Evolutionary conservation across 108 stramenopile species (phyloP), one percentile per base, ranked within the genome.

Genomic region (Cylindrotheca fusiformis): DNA sequence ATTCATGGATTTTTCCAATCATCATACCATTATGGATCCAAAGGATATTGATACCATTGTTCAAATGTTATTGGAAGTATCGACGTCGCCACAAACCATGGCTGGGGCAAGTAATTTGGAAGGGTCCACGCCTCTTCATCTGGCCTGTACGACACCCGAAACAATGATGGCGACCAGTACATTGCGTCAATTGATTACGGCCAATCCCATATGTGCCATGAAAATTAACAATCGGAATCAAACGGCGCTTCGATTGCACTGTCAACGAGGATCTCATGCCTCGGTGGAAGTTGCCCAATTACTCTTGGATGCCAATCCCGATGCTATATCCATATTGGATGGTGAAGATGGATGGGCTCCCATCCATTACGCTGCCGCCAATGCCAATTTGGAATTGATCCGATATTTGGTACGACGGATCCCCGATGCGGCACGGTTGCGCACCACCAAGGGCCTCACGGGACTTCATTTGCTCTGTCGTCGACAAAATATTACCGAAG

Each of bases 401-500:
- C 45, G 33, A 17, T 65, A 63, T 27, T 56, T 82, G 4, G 48
- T 72, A 14, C 29, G 63, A 28, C 18, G 45, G 4, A 31, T 53
- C 32, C 52, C 66, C 1, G 36, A 60, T 23, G 49, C 66, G 17
- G 66, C 67, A 5, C 27, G 46, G 17, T 19, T 72, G 4, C 56
- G 30, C 8, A 55, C 60, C 19, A 22, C 48, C 14, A 41, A 65
- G 21, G 50, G 55, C 14, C 41, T 68, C 60, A 74, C 81, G 1
- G 68, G 73, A 4, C 33, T 82, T 57, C 81, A 82, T 48, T 1
- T 77, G 5, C 25, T 77, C 18, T 76, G 80, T 52, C n/a, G n/a
- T n/a, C 75, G 60, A 28, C 62, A 69, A 48, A 51, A 58, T 52
- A 46, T 55, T 12, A 30, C 48, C 3, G 50, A 55, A 2, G 33